phyloP scores from a whole-genome alignment of 805 yeast species.

The Wickerhamiella occidentalis region DNA sequence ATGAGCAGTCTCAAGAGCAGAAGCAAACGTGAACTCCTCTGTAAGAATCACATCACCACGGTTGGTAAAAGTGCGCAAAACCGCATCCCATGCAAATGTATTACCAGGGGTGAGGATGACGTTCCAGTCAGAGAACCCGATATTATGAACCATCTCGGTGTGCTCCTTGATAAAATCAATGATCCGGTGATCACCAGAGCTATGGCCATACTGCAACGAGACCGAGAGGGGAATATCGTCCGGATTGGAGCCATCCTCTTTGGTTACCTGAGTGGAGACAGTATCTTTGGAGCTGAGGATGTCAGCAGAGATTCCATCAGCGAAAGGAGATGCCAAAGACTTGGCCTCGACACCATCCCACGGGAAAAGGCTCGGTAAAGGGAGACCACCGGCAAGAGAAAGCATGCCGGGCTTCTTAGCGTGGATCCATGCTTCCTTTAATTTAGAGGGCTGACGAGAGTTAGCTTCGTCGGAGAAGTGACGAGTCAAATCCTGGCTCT shows the following conservation, averaged over 20 bases:
- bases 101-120: slow-evolving; percentile 64
- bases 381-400: slow-evolving; percentile 92
- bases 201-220: slow-evolving; percentile 84
- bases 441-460: slow-evolving; percentile 62
- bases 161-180: slow-evolving; percentile 62
- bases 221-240: slow-evolving; percentile 57
- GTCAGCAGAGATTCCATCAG: slow-evolving; percentile 44
- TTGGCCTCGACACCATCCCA: slow-evolving; percentile 62
- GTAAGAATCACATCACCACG: slow-evolving; percentile 74
- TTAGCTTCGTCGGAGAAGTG: slow-evolving; percentile 67
- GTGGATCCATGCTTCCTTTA: slow-evolving; percentile 76
- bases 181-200: slow-evolving; percentile 70
- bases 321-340: slow-evolving; percentile 61
- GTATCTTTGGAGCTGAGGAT: slow-evolving; percentile 20
- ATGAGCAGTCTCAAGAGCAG: slow-evolving; percentile 70
- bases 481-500: slow-evolving; percentile 63
- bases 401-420: slow-evolving; percentile 61
- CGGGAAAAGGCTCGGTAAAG: slow-evolving; percentile 84
- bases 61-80: slow-evolving; percentile 61
- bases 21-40: slow-evolving; percentile 73
- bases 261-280: slow-evolving; percentile 29
- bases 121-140: slow-evolving; percentile 60
- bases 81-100: slow-evolving; percentile 82
- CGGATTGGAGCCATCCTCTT: slow-evolving; percentile 25
- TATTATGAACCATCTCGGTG: slow-evolving; percentile 33